Base-by-base conservation (phyloP, 805 yeast species). In the Yamadazyma olivae region DNA sequence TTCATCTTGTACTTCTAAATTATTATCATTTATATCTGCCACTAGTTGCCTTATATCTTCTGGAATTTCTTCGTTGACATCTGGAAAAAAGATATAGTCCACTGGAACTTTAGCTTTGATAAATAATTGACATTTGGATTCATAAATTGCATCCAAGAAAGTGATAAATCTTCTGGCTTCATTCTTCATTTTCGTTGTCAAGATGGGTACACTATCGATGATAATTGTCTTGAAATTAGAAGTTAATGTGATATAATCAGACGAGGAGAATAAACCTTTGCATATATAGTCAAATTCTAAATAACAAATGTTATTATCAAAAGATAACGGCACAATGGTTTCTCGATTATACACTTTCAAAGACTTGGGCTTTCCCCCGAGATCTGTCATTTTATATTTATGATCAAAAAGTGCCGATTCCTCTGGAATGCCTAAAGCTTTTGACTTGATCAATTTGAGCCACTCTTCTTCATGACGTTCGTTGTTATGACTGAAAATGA, bases 131-230 rank as follows among this genome's bases (percentile, higher is more conserved):
- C 87, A 81, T 46, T 74, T 71, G 13, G 81, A 71, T 50, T 83
- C 89, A 52, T 83, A 82, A 9, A 81, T 56, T 0, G 88, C 85
- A 55, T 83, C 89, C 18, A 82, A 51, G 14, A 83, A 55, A 0
- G 83, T 78, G 34, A 83, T 82, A 48, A 82, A 75, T 38, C 83
- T 56, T 35, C 86, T 60, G 2, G 89, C 89, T 47, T 81, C 86
- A 46, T 79, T 79, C 45, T 78, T 79, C 76, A 68, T 71, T 31
- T 58, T 68, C 3, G 74, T 51, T 1, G 77, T 72, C 57, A 83
- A 55, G 4, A 74, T 61, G 0, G 90, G 90, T 3, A 83, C 77
- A 34, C 76, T 59, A 38, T 79, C 82, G 14, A 83, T 49, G 3
- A 83, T 64, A 19, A 83, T 59, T 2, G 80, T 75, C 21, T 70